Conservation (phyloP, 2,329 filamentous ascomycete genomes). For the Lecanicillium sp. region DNA sequence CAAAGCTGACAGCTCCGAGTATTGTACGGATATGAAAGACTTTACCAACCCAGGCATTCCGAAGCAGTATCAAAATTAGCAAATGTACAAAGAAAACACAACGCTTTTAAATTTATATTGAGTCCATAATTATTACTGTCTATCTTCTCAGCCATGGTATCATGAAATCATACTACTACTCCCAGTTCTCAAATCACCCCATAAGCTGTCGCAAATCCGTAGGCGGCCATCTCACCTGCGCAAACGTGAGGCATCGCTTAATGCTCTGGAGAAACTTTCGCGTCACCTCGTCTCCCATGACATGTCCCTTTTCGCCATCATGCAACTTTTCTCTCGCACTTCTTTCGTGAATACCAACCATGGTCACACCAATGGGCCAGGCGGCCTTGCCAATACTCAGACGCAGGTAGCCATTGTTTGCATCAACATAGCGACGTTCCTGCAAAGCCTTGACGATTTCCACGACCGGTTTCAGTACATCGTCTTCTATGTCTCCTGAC, state of each 20-base stretch:
- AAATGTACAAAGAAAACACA: too few relatives aligned
- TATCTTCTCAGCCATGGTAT: not conserved
- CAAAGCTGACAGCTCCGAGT: too few relatives aligned
- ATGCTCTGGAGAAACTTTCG: slow-evolving; percentile 96
- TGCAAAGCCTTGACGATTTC: slow-evolving; percentile 91
- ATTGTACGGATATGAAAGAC: too few relatives aligned
- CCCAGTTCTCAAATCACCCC: slow-evolving; percentile 48
- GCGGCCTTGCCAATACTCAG: slow-evolving; percentile 94
- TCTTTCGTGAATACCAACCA: slow-evolving; percentile 98
- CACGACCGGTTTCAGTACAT: slow-evolving; percentile 71
- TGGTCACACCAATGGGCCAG: slow-evolving; percentile 98
- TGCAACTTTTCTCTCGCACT: slow-evolving; percentile 93
- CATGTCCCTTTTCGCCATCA: slow-evolving; percentile 79
- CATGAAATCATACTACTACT: not conserved
- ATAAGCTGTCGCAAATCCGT: slow-evolving; percentile 89
- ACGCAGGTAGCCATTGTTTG: slow-evolving; percentile 88
- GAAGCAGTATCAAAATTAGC: too few relatives aligned
- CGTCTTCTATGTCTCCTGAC: slow-evolving; percentile 67
- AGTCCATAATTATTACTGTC: too few relatives aligned
- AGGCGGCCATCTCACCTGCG: slow-evolving; percentile 92
- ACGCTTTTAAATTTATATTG: too few relatives aligned
- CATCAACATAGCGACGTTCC: slow-evolving; percentile 85
- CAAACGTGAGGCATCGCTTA: slow-evolving; percentile 92
- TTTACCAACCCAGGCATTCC: too few relatives aligned
- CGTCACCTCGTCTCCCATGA: slow-evolving; percentile 94